These are phyloP conservation scores for Aspergillus sp. DNA, from an alignment of 2,329 filamentous ascomycete species.

Conservation along the genomic window DNA sequence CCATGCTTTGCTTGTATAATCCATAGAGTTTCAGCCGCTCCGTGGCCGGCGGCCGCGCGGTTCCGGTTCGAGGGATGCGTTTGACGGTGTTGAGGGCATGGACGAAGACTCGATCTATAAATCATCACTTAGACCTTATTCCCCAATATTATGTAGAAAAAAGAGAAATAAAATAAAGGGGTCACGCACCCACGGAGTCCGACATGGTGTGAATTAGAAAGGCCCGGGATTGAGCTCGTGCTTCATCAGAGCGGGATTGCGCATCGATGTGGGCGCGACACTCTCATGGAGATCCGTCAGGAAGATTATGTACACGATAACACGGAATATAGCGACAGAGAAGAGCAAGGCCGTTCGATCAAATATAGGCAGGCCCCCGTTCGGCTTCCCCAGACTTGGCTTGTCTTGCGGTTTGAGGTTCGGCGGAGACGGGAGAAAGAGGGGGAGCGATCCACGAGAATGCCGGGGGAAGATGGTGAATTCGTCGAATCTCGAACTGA, in stretches of 20 bases:
- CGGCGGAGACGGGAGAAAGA: conserved; percentile 1
- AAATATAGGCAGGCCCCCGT: background rate
- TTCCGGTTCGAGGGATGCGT: conserved; percentile 91
- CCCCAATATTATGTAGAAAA: background rate
- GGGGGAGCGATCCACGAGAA: background rate
- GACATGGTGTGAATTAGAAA: conserved; percentile 38
- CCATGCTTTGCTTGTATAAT: conserved; percentile 97
- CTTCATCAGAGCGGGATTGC: conserved; percentile 35
- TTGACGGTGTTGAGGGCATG: conserved; percentile 99
- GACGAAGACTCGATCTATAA: conserved; percentile 90
- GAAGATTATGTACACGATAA: background rate
- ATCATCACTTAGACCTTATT: background rate
- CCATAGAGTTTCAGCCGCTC: conserved; percentile 93
- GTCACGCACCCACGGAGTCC: conserved; percentile 47
- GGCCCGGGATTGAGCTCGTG: conserved; percentile 19
- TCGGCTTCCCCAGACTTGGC: conserved; percentile 21
- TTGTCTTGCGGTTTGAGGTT: background rate
- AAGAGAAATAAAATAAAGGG: background rate
- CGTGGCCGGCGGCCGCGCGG: conserved; percentile 77
- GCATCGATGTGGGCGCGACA: conserved; percentile 25
- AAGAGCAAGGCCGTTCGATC: no score
- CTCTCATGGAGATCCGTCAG: conserved; percentile 26
- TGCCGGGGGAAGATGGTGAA: background rate
- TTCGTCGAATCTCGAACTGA: background rate
- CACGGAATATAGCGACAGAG: background rate